Percentiles rank a stretch among this genome's conserved stretches.
phyloP scores from a whole-genome alignment of 2,329 filamentous ascomycete species.

The Amauroascus verrucosus region DNA sequence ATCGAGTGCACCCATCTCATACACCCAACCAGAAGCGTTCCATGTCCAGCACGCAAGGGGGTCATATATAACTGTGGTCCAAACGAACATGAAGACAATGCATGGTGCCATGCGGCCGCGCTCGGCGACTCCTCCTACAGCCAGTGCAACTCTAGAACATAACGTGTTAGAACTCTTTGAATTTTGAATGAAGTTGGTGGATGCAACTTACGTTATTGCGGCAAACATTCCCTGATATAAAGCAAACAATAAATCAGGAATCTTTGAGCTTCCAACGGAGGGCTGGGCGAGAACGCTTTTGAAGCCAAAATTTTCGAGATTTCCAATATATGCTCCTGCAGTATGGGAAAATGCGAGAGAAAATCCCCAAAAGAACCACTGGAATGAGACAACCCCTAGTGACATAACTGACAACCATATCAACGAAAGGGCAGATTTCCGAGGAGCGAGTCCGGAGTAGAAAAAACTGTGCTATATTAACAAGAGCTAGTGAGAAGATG shows the following conservation, averaged over 20 bases:
- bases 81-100: conserved; percentile 86
- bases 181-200: not conserved
- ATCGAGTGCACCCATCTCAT: conserved; percentile 68
- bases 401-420: conserved; percentile 80
- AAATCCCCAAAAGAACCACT: conserved; percentile 82
- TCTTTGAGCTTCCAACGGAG: conserved; percentile 59
- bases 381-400: conserved; percentile 68
- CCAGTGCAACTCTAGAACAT: conserved; percentile 60
- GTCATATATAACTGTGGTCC: conserved; percentile 83
- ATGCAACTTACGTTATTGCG: conserved; percentile 61
- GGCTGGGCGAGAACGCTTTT: conserved; percentile 63
- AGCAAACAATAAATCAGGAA: conserved; percentile 77
- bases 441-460: conserved; percentile 79
- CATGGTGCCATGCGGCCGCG: conserved; percentile 79
- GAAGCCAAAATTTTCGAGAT: conserved; percentile 66
- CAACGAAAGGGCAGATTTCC: conserved; percentile 78
- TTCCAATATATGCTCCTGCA: conserved; percentile 53
- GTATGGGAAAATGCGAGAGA: conserved; percentile 52
- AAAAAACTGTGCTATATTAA: conserved; percentile 54
- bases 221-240: conserved; percentile 56
- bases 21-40: conserved; percentile 75
- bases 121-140: conserved; percentile 75
- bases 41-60: conserved; percentile 93
- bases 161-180: conserved; percentile 22
- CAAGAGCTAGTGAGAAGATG: not conserved